These are phyloP conservation scores for Ustilago nuda DNA, from an alignment of 1,284 basidiomycete species.

Conservation along the genomic window DNA sequence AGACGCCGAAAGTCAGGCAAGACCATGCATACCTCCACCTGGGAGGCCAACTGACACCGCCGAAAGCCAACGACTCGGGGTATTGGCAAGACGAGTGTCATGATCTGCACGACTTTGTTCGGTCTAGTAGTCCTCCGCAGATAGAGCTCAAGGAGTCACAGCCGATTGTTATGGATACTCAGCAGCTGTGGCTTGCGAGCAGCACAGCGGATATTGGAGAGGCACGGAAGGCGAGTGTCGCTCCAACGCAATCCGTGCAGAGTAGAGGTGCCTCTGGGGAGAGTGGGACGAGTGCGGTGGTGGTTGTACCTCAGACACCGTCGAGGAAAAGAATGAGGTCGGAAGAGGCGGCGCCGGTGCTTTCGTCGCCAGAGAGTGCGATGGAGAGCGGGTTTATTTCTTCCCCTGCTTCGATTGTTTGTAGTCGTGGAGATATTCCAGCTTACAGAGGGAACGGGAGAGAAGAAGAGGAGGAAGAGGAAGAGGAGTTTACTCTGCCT, in stretches of 20 bases:
- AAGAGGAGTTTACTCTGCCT: conserved; percentile 3
- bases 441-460: background rate
- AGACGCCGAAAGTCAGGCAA: background rate
- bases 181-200: conserved; percentile 24
- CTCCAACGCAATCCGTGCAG: conserved; percentile 23
- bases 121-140: conserved; percentile 34
- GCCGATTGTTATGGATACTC: conserved; percentile 35
- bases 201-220: background rate
- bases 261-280: background rate
- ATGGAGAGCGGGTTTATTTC: conserved; percentile 45
- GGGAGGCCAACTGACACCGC: conserved; percentile 35
- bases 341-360: conserved; percentile 6
- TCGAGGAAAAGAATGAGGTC: conserved; percentile 29
- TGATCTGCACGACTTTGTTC: conserved; percentile 42
- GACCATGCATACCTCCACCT: conserved; percentile 43
- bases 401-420: conserved; percentile 38
- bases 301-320: conserved; percentile 40
- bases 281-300: conserved; percentile 18
- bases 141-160: conserved; percentile 21
- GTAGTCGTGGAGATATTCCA: conserved; percentile 2
- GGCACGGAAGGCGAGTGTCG: conserved; percentile 2
- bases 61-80: conserved; percentile 30
- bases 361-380: conserved; percentile 32
- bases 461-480: too few species aligned
- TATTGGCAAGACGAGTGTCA: conserved; percentile 48